Evolutionary conservation across 139 green algal species (phyloP).

Genomic region (Chlamydomonas incerta): DNA sequence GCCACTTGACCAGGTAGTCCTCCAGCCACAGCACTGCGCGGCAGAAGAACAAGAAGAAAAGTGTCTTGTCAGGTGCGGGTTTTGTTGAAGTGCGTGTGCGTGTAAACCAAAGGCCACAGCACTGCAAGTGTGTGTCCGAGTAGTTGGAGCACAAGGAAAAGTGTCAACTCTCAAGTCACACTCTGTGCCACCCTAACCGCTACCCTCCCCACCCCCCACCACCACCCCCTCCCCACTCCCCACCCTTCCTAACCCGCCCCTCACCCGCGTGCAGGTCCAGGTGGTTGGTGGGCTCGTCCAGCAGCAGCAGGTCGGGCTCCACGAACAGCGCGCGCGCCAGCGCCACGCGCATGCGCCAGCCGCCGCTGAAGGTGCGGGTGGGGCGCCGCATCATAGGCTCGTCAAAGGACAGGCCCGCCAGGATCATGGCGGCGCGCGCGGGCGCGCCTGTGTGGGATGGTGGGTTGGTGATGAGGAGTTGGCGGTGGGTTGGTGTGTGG

Average conservation of each 20-base stretch:
- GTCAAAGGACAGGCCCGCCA: slow-evolving; percentile 87
- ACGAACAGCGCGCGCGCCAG: slow-evolving; percentile 88
- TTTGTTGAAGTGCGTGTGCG: too few species aligned
- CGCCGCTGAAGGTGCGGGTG: slow-evolving; percentile 79
- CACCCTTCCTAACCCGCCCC: background rate
- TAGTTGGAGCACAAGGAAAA: too few species aligned
- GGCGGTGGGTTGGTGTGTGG: background rate
- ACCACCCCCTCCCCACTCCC: too few species aligned
- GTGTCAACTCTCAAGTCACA: too few species aligned
- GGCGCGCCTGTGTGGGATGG: slow-evolving; percentile 57
- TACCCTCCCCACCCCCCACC: too few species aligned
- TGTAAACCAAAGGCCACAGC: too few species aligned
- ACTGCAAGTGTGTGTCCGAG: too few species aligned
- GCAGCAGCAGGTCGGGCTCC: slow-evolving; percentile 89
- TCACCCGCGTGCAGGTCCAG: slow-evolving; percentile 73
- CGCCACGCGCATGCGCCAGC: slow-evolving; percentile 77
- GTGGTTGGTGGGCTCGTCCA: slow-evolving; percentile 86
- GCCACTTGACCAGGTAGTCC: slow-evolving; percentile 83
- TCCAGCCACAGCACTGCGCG: slow-evolving; percentile 92
- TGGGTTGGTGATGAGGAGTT: background rate
- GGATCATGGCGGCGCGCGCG: slow-evolving; percentile 80
- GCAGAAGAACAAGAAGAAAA: too few species aligned
- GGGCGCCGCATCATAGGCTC: slow-evolving; percentile 74
- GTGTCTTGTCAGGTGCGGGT: too few species aligned
- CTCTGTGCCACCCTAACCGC: too few species aligned